phyloP scores from a whole-genome alignment of 2,329 filamentous ascomycete genomes.

The Beauveria pseudobassiana region DNA sequence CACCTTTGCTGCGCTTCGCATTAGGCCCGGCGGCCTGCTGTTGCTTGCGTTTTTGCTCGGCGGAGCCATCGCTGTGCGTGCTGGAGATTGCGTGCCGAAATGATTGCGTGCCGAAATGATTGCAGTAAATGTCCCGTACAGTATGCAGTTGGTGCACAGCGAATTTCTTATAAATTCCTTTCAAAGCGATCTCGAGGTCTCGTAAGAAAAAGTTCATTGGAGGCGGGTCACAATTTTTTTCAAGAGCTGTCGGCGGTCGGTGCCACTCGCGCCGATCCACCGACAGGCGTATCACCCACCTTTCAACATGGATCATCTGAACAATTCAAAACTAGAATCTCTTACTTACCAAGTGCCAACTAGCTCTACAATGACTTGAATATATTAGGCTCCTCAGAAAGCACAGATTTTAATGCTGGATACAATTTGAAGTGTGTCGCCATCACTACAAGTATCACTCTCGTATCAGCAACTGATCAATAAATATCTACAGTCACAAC shows the following conservation, averaged over 20 bases:
- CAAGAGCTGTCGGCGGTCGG: background rate
- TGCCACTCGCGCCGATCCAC: slow-evolving; percentile 7
- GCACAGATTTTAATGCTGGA: too few relatives aligned
- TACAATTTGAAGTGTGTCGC: too few relatives aligned
- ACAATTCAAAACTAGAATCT: too few relatives aligned
- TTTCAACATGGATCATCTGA: too few relatives aligned
- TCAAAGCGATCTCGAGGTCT: background rate
- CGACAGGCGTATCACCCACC: background rate
- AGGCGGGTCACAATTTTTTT: slow-evolving; percentile 3
- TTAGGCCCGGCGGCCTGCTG: slow-evolving; percentile 23
- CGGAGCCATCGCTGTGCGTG: slow-evolving; percentile 22
- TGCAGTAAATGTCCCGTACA: background rate
- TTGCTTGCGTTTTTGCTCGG: slow-evolving; percentile 32
- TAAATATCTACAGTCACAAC: too few relatives aligned
- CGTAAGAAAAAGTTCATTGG: background rate
- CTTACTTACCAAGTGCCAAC: too few relatives aligned
- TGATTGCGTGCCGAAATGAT: background rate
- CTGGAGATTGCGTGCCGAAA: background rate
- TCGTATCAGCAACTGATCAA: too few relatives aligned
- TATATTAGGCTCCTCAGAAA: too few relatives aligned
- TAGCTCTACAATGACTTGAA: too few relatives aligned
- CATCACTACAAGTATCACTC: too few relatives aligned
- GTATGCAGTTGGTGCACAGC: background rate
- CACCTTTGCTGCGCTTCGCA: slow-evolving; percentile 28
- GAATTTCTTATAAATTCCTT: background rate